phyloP scores from a whole-genome alignment of 257 asterid genomes.

The Verbascum thapsus region DNA sequence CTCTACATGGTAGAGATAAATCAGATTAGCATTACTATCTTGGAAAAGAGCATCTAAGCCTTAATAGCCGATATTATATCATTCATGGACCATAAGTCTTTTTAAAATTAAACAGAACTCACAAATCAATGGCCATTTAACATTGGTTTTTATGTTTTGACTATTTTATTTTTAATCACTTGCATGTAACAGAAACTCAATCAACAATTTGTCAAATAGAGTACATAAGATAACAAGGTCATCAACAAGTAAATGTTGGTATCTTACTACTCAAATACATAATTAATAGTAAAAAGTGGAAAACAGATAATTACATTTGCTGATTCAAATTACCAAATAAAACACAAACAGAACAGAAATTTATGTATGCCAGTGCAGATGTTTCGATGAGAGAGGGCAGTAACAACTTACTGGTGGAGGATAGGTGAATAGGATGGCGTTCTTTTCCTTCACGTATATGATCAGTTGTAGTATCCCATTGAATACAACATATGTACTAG shows the following conservation, averaged over 20 bases:
- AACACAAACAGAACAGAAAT: not conserved
- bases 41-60: not conserved
- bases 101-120: not conserved
- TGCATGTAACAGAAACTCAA: not conserved
- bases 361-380: not conserved
- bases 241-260: not conserved
- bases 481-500: slow-evolving; percentile 79
- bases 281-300: not conserved
- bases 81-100: not conserved
- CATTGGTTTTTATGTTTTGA: not conserved
- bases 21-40: not conserved
- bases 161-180: not conserved
- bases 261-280: slow-evolving; percentile 9
- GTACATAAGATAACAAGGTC: not conserved
- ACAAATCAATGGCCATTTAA: not conserved
- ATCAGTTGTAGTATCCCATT: slow-evolving; percentile 77
- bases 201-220: not conserved
- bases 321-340: slow-evolving; percentile 13
- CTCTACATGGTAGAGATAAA: not conserved
- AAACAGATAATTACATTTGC: slow-evolving; percentile 5
- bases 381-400: slow-evolving; percentile 14
- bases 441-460: slow-evolving; percentile 72
- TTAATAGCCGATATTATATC: too few species aligned
- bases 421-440: slow-evolving; percentile 84
- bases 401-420: slow-evolving; percentile 76